Base-by-base conservation (phyloP, 306 rosid genomes). In the Echinosophora koreensis region DNA sequence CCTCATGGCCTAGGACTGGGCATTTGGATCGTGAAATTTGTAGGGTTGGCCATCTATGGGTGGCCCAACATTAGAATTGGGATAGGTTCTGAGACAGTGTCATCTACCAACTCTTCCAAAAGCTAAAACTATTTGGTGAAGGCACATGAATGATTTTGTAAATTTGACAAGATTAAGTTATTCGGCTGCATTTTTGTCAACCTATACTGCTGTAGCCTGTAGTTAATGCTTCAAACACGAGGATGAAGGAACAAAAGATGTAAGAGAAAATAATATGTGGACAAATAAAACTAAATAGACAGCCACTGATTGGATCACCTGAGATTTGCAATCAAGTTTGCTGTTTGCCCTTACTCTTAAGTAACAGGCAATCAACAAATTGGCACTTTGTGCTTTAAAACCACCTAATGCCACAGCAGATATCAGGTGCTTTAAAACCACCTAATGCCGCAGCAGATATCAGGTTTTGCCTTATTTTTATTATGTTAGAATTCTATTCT, bases 311-410 rank as follows among this genome's bases (percentile, higher is more conserved):
- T 61, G 52, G 63, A 37, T 34, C 38, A 7, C 71, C 35, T 49
- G 35, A 38, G 22, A 22, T 50, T 51, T 60, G 80, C 80, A 16
- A 35, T 37, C 7, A 11, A 50, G 64, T 75, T 35, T 63, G 63
- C 1, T 54, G 63, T 50, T 63, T 63, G 15, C 8, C 41, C 64
- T 17, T 18, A 46, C 39, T 51, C 16, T 14, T 14, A 38, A 39
- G 44, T 14, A 11, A 63, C 28, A n/a, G 16, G n/a, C 17, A 9
- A 32, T 34, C 71, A 60, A 9, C 38, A 4, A 9, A 12, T 32
- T 61, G 50, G 11, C 32, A 34, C 62, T 50, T 65, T 35, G 56
- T 77, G 44, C 47, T 52, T 37, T 51, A 9, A 52, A 52, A 8
- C 58, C 42, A 5, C 66, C 7, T 1, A 77, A 51, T 66, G 46